A percentile compares a stretch with the other conserved stretches of the same genome.
Evolutionary conservation across 1,284 basidiomycete genomes (phyloP).

Genomic region (Apiotrichum mycotoxinovorans): DNA sequence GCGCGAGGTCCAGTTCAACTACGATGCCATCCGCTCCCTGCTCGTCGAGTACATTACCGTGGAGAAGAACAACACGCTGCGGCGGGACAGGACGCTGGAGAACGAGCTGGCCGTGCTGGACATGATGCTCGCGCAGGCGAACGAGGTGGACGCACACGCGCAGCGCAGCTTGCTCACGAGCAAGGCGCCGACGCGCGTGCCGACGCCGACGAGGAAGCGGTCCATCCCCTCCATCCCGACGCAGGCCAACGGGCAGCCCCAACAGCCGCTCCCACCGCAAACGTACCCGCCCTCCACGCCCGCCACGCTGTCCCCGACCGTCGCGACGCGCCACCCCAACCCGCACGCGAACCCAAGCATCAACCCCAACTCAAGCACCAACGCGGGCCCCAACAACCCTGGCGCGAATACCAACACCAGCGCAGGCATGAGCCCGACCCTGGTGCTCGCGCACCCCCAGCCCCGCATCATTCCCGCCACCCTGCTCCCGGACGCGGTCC

Average conservation of each 20-base stretch:
- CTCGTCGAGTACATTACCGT: slow-evolving; percentile 13
- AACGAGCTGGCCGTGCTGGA: slow-evolving; percentile 21
- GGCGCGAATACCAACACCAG: neutral
- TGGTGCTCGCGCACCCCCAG: neutral
- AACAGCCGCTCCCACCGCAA: neutral
- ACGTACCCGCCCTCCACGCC: slow-evolving; percentile 1
- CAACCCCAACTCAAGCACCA: neutral
- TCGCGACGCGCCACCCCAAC: neutral
- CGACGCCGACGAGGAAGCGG: neutral
- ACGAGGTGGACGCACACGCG: slow-evolving; percentile 13
- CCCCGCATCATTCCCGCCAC: neutral
- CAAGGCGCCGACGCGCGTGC: neutral
- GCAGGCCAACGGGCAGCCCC: too few species aligned
- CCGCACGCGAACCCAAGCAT: neutral
- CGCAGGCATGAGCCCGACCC: too few species aligned
- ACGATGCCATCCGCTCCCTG: slow-evolving; percentile 15
- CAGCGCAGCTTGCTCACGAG: slow-evolving; percentile 1
- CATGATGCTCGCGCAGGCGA: slow-evolving; percentile 19
- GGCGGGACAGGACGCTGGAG: slow-evolving; percentile 9
- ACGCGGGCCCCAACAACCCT: neutral
- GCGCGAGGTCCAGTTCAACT: slow-evolving; percentile 17
- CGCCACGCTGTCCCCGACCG: neutral
- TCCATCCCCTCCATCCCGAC: neutral
- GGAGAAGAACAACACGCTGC: slow-evolving; percentile 12
- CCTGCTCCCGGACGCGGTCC: neutral